These are phyloP conservation scores for Ophiostoma montium DNA, from an alignment of 2,329 filamentous ascomycete species.

Conservation along the genomic window DNA sequence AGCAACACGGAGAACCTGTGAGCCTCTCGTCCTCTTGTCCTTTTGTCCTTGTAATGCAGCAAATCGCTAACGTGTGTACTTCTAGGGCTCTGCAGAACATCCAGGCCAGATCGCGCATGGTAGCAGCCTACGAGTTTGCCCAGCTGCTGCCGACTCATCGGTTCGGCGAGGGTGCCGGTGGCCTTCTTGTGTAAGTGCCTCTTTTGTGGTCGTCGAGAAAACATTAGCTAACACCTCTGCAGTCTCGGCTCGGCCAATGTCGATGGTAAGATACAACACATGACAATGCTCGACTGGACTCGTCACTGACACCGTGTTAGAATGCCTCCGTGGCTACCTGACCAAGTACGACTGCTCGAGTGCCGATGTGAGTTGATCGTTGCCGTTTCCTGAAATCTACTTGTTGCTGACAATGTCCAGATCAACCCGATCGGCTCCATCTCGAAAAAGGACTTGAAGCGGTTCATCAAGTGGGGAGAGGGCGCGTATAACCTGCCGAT, in stretches of 20 bases:
- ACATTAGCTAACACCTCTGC: not conserved
- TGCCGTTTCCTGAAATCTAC: no score
- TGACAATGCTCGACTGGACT: slow-evolving; percentile 12
- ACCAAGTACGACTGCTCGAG: slow-evolving; percentile 54
- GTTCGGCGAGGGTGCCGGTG: slow-evolving; percentile 12
- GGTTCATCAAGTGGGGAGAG: slow-evolving; percentile 54
- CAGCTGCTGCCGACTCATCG: slow-evolving; percentile 12
- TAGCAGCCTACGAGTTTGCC: slow-evolving; percentile 38
- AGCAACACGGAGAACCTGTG: slow-evolving; percentile 42
- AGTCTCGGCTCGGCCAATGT: slow-evolving; percentile 14
- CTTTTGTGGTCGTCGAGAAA: no score
- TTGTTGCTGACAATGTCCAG: no score
- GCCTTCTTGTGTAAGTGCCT: slow-evolving; percentile 10
- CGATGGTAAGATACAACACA: slow-evolving; percentile 11
- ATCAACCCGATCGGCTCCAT: slow-evolving; percentile 50
- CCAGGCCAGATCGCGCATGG: slow-evolving; percentile 43
- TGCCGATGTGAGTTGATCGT: slow-evolving; percentile 3
- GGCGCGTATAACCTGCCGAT: slow-evolving; percentile 47
- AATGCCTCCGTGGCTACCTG: slow-evolving; percentile 29
- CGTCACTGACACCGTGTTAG: not conserved
- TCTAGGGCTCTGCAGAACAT: slow-evolving; percentile 48
- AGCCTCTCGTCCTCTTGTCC: not conserved
- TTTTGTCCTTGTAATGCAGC: not conserved
- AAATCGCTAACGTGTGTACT: not conserved
- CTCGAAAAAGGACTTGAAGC: slow-evolving; percentile 50